Percentiles rank a stretch among this genome's conserved stretches.
Conservation (phyloP, 2,329 filamentous ascomycete species). For the Xylariaceae sp. region DNA sequence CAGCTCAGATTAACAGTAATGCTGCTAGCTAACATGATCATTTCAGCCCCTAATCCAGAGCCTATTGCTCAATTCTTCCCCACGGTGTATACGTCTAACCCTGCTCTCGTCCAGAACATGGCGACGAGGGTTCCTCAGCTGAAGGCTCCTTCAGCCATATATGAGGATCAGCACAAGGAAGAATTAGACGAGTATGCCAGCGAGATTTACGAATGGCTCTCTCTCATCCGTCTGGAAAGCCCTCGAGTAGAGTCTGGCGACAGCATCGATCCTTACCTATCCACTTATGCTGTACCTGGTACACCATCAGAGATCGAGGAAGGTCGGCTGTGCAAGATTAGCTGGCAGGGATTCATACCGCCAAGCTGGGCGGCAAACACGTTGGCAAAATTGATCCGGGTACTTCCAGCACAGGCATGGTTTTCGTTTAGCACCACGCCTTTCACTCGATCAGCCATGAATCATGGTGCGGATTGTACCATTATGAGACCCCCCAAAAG, state of each 20-base stretch:
- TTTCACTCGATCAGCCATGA: slow-evolving; percentile 43
- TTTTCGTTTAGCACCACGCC: slow-evolving; percentile 50
- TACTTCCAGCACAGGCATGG: slow-evolving; percentile 46
- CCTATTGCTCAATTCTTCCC: slow-evolving; percentile 45
- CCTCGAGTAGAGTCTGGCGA: slow-evolving; percentile 56
- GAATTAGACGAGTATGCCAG: slow-evolving; percentile 59
- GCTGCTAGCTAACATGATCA: slow-evolving; percentile 16
- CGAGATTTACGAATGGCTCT: slow-evolving; percentile 69
- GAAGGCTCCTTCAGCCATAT: slow-evolving; percentile 28
- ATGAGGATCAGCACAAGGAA: slow-evolving; percentile 37
- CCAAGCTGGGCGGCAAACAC: slow-evolving; percentile 47
- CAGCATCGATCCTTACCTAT: slow-evolving; percentile 62
- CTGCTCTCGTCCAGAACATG: slow-evolving; percentile 28
- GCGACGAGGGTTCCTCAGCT: slow-evolving; percentile 33
- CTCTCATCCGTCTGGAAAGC: slow-evolving; percentile 60
- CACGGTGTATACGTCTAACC: slow-evolving; percentile 37
- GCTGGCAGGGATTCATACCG: slow-evolving; percentile 56
- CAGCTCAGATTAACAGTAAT: not conserved
- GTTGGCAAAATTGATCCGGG: slow-evolving; percentile 42
- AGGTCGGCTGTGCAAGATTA: slow-evolving; percentile 45
- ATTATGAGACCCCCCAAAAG: slow-evolving; percentile 48
- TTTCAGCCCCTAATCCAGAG: slow-evolving; percentile 44
- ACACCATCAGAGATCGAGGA: slow-evolving; percentile 23
- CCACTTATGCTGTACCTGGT: slow-evolving; percentile 57
- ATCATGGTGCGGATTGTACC: slow-evolving; percentile 46